phyloP scores from a whole-genome alignment of 1,284 basidiomycete species.

The Ustilago crameri region DNA sequence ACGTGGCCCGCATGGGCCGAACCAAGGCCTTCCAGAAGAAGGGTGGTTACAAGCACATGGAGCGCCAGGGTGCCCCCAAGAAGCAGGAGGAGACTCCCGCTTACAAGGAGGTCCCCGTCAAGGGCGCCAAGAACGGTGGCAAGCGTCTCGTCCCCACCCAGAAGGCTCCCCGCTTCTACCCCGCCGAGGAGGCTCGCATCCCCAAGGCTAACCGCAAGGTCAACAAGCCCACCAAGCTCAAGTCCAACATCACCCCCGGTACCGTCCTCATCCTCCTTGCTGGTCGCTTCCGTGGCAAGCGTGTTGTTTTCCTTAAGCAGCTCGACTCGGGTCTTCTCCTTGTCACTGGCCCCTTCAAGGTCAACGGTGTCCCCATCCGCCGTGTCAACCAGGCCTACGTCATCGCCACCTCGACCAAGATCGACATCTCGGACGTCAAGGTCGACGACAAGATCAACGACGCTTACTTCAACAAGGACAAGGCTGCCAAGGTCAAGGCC shows the following conservation, averaged over 20 bases:
- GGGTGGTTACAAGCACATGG: conserved; percentile 79
- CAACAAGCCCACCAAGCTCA: conserved; percentile 77
- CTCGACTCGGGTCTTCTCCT: conserved; percentile 90
- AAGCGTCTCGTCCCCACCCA: conserved; percentile 83
- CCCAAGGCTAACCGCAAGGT: conserved; percentile 93
- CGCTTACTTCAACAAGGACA: conserved; percentile 79
- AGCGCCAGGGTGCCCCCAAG: conserved; percentile 74
- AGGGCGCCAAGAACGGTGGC: conserved; percentile 90
- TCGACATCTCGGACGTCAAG: conserved; percentile 82
- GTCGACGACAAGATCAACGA: conserved; percentile 85
- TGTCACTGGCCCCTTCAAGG: conserved; percentile 96
- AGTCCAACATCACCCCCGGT: conserved; percentile 90
- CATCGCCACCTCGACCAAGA: conserved; percentile 96
- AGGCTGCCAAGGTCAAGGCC: conserved; percentile 83
- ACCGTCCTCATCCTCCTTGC: conserved; percentile 96
- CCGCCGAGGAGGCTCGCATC: conserved; percentile 88
- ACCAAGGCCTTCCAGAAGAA: conserved; percentile 78
- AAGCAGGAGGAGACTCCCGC: conserved; percentile 72
- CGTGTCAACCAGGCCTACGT: conserved; percentile 99
- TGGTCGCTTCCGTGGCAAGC: conserved; percentile 97
- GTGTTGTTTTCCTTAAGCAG: conserved; percentile 98
- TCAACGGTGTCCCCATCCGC: conserved; percentile 98
- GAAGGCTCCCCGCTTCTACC: conserved; percentile 96
- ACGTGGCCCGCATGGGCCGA: conserved; percentile 79
- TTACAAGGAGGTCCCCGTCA: conserved; percentile 82